Base-by-base conservation (phyloP, 2,329 filamentous ascomycete species). In the Cucurbitaria berberidis region DNA sequence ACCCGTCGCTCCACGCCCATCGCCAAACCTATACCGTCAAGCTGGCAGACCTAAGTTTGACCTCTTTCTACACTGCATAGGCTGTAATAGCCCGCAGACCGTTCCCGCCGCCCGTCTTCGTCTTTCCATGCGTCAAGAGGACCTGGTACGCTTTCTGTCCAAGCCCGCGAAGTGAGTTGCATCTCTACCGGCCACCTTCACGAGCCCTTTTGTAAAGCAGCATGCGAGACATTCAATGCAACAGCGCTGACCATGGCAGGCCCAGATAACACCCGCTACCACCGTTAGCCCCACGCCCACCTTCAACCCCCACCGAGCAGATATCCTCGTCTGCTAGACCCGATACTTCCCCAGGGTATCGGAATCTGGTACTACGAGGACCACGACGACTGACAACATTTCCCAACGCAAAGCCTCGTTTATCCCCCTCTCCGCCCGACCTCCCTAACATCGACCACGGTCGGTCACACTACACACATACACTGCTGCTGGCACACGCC, bases 81-180 rank as follows among this genome's bases (percentile, higher is more conserved):
- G 73, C 72, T 72, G 53, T 64, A 45, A 62, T 53, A 70, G 71
- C 72, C 73, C 64, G 71, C 71, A 74, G 72, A 66, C 63, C 51
- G 48, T 45, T 55, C 48, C 45, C 61, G 51, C 47, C 60, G 48
- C 50, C 57, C 59, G 38, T 44, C 49, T 55, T 56, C 68, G 59
- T 59, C 64, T 62, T 77, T 90, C 86, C 88, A 96, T 96, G 92
- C 93, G 86, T 89, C 88, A 85, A 78, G 89, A 88, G 81, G 90
- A 96, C 80, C 87, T 96, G 74, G 86, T 96, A 75, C 90, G 91
- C 81, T 95, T 96, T 82, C 86, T 96, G 70, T 96, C 91, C 76
- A 95, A 95, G 84, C 91, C 91, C 75, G 90, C 91, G 78, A 96
- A 96, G 92, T 96, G 80, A 75, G 89, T 81, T 48, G 27, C 53